A percentile compares a stretch with the other conserved stretches of the same genome.
Conservation (phyloP, 129 eudicot genomes). For the Chrysanthemum lavandulifolium region DNA sequence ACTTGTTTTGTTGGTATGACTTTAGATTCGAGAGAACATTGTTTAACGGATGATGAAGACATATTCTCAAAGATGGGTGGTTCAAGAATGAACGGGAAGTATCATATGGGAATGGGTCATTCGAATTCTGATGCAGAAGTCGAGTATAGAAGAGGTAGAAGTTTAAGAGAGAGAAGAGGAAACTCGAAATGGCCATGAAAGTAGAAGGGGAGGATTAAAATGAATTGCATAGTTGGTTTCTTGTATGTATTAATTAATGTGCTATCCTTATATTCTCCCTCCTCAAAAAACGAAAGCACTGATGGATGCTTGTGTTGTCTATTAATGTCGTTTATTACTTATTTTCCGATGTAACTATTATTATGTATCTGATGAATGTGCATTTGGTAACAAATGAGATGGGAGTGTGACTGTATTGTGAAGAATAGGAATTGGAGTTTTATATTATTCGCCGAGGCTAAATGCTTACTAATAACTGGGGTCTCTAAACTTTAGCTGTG, state of each 20-base stretch:
- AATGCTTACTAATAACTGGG: neutral
- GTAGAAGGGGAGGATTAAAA: neutral
- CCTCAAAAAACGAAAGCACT: conserved; percentile 6
- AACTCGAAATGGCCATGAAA: conserved; percentile 37
- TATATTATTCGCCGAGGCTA: neutral
- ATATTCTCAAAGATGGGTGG: conserved; percentile 63
- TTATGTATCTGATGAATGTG: conserved; percentile 35
- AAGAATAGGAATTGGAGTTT: conserved; percentile 18
- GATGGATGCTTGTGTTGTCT: conserved; percentile 33
- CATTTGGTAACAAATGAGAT: conserved; percentile 31
- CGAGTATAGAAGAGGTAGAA: conserved; percentile 90
- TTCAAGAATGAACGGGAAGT: conserved; percentile 48
- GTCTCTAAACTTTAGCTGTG: no score
- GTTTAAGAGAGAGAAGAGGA: conserved; percentile 67
- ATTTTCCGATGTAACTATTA: conserved; percentile 21
- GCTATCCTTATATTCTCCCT: conserved; percentile 11
- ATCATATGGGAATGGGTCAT: conserved; percentile 38
- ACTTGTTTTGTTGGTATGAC: neutral
- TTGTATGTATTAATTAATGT: conserved; percentile 29
- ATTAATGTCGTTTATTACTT: conserved; percentile 6
- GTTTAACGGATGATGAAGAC: conserved; percentile 68
- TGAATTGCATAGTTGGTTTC: conserved; percentile 28
- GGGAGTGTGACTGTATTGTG: conserved; percentile 31
- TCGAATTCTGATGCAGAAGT: conserved; percentile 94
- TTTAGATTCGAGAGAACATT: conserved; percentile 26